A percentile compares a stretch with the other conserved stretches of the same genome.
phyloP scores from a whole-genome alignment of 2,329 filamentous ascomycete genomes.

The Cadophora luteo-olivacea region DNA sequence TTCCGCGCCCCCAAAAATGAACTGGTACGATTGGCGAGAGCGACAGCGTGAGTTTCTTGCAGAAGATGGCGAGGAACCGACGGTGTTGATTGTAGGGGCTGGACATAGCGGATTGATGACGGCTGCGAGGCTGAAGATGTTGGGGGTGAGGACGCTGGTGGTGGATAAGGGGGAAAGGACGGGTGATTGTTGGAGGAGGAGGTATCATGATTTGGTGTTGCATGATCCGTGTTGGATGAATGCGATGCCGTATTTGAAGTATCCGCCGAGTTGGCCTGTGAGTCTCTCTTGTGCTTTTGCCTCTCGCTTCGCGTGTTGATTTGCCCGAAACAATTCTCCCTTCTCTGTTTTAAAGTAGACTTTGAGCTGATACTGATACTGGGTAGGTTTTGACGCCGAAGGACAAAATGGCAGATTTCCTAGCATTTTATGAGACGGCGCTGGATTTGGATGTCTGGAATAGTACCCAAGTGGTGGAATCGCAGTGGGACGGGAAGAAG shows the following conservation, averaged over 20 bases:
- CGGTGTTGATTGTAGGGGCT: conserved; percentile 60
- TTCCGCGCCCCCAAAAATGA: conserved; percentile 52
- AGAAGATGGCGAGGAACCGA: conserved; percentile 56
- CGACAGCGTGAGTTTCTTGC: conserved; percentile 42
- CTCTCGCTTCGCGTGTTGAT: background rate
- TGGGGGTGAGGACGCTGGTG: conserved; percentile 59
- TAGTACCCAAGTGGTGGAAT: conserved; percentile 53
- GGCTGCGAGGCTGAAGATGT: conserved; percentile 63
- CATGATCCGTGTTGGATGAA: conserved; percentile 68
- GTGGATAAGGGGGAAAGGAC: conserved; percentile 62
- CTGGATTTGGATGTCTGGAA: conserved; percentile 73
- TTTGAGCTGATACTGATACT: conserved; percentile 60
- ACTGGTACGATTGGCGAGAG: conserved; percentile 63
- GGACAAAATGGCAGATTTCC: conserved; percentile 72
- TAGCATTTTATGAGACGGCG: conserved; percentile 66
- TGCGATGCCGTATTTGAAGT: conserved; percentile 64
- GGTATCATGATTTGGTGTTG: conserved; percentile 69
- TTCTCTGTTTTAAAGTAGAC: background rate
- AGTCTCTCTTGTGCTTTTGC: background rate
- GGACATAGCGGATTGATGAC: conserved; percentile 64
- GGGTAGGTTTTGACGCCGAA: conserved; percentile 75
- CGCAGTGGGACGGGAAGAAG: conserved; percentile 55
- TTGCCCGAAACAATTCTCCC: background rate
- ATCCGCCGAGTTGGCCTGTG: conserved; percentile 16
- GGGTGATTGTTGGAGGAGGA: conserved; percentile 67